phyloP scores from a whole-genome alignment of 495 filamentous ascomycete genomes.

The Neurospora sp. region DNA sequence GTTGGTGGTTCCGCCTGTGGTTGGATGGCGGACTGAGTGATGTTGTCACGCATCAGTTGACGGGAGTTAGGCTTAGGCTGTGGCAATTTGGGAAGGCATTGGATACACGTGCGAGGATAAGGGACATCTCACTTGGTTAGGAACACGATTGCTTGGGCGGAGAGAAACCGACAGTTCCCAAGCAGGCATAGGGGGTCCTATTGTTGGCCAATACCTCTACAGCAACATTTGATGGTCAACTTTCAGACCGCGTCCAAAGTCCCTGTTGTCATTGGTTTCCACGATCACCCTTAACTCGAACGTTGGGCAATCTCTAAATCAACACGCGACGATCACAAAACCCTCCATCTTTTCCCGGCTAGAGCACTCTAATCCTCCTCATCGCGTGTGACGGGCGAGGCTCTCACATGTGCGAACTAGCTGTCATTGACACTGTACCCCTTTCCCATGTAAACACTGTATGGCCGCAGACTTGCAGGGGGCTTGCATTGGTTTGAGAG shows the following conservation, averaged over 20 bases:
- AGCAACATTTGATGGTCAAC: background rate
- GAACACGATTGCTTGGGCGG: background rate
- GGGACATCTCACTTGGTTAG: background rate
- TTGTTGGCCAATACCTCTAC: background rate
- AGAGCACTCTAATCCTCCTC: no score
- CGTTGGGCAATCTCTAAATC: background rate
- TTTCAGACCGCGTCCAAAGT: background rate
- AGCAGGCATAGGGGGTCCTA: background rate
- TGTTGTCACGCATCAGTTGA: background rate
- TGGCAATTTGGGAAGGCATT: background rate
- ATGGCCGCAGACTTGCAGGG: background rate
- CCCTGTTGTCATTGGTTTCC: background rate
- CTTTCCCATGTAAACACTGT: background rate
- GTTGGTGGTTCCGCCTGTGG: conserved; percentile 12
- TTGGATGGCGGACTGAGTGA: background rate
- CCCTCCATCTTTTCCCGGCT: background rate
- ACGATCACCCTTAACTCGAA: background rate
- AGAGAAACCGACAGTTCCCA: background rate
- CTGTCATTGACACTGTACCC: background rate
- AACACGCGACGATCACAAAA: background rate
- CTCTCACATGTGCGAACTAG: background rate
- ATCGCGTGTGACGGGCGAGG: background rate
- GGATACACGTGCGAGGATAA: background rate
- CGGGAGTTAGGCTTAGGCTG: background rate
- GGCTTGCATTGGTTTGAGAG: background rate